Conservation (phyloP, 805 yeast species). For the Metschnikowia drakensbergensis region DNA sequence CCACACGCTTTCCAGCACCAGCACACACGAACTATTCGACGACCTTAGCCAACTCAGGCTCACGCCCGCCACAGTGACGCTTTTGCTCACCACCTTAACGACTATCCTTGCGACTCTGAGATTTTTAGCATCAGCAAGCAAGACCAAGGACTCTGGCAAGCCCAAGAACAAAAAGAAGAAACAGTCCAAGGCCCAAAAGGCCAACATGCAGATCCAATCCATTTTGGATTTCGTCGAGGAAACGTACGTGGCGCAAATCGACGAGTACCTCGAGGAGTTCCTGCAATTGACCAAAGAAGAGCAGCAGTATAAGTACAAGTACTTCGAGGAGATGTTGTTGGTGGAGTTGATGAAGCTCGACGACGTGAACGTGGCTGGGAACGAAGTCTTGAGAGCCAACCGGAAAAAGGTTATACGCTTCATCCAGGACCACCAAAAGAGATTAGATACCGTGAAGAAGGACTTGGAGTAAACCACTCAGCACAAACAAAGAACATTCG, state of each 20-base stretch:
- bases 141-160: constrained; percentile 4
- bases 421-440: constrained; percentile 56
- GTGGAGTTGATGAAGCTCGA: constrained; percentile 66
- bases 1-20: constrained; percentile 11
- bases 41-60: constrained; percentile 29
- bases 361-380: constrained; percentile 53
- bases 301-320: constrained; percentile 48
- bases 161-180: constrained; percentile 34
- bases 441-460: constrained; percentile 47
- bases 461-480: constrained; percentile 13
- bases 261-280: constrained; percentile 14
- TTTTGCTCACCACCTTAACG: constrained; percentile 29
- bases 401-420: constrained; percentile 58
- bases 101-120: constrained; percentile 24
- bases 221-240: constrained; percentile 40
- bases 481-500: background rate
- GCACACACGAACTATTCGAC: constrained; percentile 23
- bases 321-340: constrained; percentile 62
- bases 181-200: constrained; percentile 36
- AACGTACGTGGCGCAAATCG: constrained; percentile 33
- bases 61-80: constrained; percentile 34
- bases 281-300: constrained; percentile 15
- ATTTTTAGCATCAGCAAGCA: constrained; percentile 10
- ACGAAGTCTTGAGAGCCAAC: constrained; percentile 48
- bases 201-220: constrained; percentile 36